Evolutionary conservation across 495 filamentous ascomycete genomes (phyloP).

Genomic region (Penicillium verhagenii): DNA sequence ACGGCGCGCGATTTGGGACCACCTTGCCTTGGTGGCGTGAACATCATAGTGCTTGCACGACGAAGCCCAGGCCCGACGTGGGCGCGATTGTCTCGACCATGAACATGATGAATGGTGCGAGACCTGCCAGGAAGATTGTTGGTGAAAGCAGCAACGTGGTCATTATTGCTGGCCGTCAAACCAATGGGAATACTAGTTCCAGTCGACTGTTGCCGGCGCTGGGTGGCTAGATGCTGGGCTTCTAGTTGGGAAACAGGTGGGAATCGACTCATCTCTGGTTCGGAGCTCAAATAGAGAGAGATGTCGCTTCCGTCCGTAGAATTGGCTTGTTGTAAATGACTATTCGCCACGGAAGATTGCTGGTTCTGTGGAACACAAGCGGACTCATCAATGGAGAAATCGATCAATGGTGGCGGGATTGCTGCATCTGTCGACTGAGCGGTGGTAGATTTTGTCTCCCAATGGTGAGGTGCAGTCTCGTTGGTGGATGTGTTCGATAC

Average conservation of each 20-base stretch:
- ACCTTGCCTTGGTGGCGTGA: conserved; percentile 3
- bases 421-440: neutral
- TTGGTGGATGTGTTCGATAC: neutral
- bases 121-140: conserved; percentile 4
- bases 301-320: neutral
- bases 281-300: conserved; percentile 19
- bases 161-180: neutral
- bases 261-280: conserved; percentile 35
- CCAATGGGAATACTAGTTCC: neutral
- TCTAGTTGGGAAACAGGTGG: conserved; percentile 47
- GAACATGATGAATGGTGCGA: neutral
- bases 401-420: conserved; percentile 15
- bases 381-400: conserved; percentile 18
- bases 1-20: neutral
- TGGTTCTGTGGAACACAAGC: neutral
- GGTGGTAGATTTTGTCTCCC: neutral
- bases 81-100: neutral
- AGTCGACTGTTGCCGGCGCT: conserved; percentile 4
- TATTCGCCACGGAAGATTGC: neutral
- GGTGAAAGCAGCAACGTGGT: neutral
- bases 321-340: neutral
- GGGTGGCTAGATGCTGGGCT: conserved; percentile 36
- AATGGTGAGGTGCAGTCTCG: neutral
- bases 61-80: conserved; percentile 11
- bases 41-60: conserved; percentile 27